A percentile compares a stretch with the other conserved stretches of the same genome.
These are phyloP conservation scores for Verticillium klebahnii DNA, from an alignment of 2,329 filamentous ascomycete genomes.

Conservation along the genomic window DNA sequence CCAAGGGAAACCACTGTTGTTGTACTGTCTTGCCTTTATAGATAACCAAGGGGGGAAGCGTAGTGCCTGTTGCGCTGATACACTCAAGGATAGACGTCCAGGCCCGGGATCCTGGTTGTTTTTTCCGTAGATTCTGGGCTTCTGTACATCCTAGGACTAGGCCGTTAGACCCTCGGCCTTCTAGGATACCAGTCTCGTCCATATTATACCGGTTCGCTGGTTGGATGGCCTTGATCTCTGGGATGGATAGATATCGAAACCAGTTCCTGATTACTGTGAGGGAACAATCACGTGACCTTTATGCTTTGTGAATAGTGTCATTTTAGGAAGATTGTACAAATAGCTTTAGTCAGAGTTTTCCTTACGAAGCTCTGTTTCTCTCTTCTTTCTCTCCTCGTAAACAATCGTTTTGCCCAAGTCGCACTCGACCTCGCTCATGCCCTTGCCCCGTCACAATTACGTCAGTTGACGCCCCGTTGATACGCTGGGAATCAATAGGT, in stretches of 20 bases:
- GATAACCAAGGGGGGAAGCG: constrained; percentile 1
- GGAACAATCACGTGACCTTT: no score
- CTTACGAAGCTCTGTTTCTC: no score
- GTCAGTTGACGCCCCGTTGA: no score
- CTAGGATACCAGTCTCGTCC: background rate
- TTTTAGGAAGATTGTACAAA: no score
- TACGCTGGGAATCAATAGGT: background rate
- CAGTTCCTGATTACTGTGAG: no score
- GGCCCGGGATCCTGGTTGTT: background rate
- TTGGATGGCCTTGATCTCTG: background rate
- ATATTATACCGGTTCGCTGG: background rate
- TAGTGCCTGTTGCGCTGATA: background rate
- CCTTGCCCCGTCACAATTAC: no score
- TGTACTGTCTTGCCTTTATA: background rate
- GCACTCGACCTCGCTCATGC: no score
- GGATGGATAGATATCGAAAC: no score
- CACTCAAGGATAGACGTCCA: background rate
- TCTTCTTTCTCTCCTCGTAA: no score
- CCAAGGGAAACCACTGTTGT: constrained; percentile 3
- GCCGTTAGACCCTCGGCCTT: background rate
- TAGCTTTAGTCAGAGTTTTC: no score
- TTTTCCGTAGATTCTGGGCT: background rate
- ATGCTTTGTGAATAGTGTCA: no score
- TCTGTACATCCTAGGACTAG: background rate
- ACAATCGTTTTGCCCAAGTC: no score